phyloP scores from a whole-genome alignment of 306 rosid species.

The Dalbergia cultrata region DNA sequence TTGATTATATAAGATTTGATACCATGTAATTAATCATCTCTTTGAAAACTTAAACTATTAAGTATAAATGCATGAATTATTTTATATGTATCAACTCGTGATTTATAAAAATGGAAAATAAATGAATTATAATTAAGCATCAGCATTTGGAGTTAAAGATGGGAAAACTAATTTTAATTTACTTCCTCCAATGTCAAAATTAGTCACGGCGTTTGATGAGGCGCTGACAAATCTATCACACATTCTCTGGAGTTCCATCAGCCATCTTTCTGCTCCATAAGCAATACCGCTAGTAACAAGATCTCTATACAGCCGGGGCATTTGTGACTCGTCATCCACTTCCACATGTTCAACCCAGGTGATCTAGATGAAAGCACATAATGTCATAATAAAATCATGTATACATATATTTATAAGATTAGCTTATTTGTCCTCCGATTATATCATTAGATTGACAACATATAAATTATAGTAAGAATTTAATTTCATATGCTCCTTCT shows the following conservation, averaged over 20 bases:
- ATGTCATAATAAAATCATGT: not conserved
- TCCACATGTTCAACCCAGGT: constrained; percentile 86
- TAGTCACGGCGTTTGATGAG: not conserved
- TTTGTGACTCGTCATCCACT: constrained; percentile 62
- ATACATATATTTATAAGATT: no score
- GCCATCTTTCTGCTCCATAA: constrained; percentile 86
- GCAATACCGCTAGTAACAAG: constrained; percentile 49
- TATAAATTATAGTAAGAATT: no score
- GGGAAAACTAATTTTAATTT: not conserved
- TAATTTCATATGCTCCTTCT: no score
- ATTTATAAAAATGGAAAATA: not conserved
- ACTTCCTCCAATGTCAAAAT: constrained; percentile 53
- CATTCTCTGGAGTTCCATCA: constrained; percentile 69
- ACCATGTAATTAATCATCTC: no score
- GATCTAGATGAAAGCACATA: constrained; percentile 51
- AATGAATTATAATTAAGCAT: not conserved
- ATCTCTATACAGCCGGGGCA: constrained; percentile 61
- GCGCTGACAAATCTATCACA: constrained; percentile 53
- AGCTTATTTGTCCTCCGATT: no score
- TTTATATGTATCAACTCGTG: no score
- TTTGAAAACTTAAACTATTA: no score
- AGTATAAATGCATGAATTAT: no score
- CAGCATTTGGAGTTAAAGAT: not conserved
- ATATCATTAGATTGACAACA: no score
- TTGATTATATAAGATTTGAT: no score